Evolutionary conservation across 768 basidiomycete genomes (phyloP).

Genomic region (Naematelia encephala): DNA sequence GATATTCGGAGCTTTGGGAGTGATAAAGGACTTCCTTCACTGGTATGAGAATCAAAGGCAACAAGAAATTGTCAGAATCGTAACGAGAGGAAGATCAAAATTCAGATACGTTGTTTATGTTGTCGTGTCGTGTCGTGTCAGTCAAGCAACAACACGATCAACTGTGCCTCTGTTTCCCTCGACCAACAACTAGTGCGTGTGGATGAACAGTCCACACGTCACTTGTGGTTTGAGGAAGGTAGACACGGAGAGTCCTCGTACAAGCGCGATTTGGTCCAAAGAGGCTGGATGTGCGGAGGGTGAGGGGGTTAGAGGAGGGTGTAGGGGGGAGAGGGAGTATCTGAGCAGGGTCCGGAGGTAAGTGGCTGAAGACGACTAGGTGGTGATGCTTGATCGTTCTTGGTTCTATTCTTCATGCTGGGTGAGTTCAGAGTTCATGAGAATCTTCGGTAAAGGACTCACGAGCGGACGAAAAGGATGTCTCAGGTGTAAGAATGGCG

Average conservation of each 20-base stretch:
- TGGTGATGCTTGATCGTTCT: not conserved
- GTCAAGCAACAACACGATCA: not conserved
- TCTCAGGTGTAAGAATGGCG: not conserved
- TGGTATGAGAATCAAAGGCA: not conserved
- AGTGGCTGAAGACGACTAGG: no score
- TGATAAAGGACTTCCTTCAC: not conserved
- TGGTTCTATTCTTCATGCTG: not conserved
- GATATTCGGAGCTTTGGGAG: not conserved
- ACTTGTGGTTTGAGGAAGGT: not conserved
- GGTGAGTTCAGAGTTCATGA: not conserved
- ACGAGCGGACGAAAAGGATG: not conserved
- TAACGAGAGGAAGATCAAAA: not conserved
- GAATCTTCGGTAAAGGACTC: not conserved
- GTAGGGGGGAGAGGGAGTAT: no score
- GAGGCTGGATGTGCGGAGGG: no score
- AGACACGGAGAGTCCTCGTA: not conserved
- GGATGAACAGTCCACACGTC: not conserved
- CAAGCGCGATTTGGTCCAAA: not conserved
- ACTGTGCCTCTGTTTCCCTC: not conserved
- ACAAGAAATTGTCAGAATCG: not conserved
- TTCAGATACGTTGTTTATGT: not conserved
- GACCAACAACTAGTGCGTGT: not conserved
- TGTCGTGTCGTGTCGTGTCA: no score
- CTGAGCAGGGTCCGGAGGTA: no score
- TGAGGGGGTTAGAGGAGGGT: no score